Conservation (phyloP, 2,329 filamentous ascomycete genomes). For the Aspergillus chevalieri region DNA sequence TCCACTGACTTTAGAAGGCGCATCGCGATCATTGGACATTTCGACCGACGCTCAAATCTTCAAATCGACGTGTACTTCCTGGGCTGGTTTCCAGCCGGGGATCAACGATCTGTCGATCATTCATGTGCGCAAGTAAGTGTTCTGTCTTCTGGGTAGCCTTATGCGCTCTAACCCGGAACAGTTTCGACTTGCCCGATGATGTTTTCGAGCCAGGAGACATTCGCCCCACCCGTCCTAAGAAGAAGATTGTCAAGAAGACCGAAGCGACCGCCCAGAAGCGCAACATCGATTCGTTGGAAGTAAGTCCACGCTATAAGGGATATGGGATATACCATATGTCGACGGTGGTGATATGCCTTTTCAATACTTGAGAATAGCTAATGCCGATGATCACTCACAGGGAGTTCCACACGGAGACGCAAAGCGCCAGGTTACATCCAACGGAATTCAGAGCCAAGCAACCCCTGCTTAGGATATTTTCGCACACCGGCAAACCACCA, state of each 20-base stretch:
- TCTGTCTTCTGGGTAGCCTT: background rate
- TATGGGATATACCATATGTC: background rate
- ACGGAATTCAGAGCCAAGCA: slow-evolving; percentile 20
- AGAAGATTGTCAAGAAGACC: slow-evolving; percentile 41
- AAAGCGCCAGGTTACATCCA: slow-evolving; percentile 31
- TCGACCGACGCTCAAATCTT: slow-evolving; percentile 78
- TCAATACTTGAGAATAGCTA: slow-evolving; percentile 25
- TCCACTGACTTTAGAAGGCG: slow-evolving; percentile 31
- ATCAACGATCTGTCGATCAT: slow-evolving; percentile 74
- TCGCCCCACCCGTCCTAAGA: slow-evolving; percentile 56
- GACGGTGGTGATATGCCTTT: background rate
- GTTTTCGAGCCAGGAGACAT: slow-evolving; percentile 75
- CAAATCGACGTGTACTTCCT: slow-evolving; percentile 71
- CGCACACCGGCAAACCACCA: background rate
- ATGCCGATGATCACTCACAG: slow-evolving; percentile 23
- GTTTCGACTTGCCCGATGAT: slow-evolving; percentile 81
- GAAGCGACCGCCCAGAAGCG: slow-evolving; percentile 33
- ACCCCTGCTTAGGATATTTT: slow-evolving; percentile 26
- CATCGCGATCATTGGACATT: slow-evolving; percentile 47
- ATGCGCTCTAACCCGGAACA: slow-evolving; percentile 32
- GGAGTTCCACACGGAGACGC: slow-evolving; percentile 22
- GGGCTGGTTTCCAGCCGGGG: slow-evolving; percentile 68
- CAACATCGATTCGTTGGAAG: slow-evolving; percentile 36
- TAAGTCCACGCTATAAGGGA: slow-evolving; percentile 31
- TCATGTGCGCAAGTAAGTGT: slow-evolving; percentile 77